Percentiles rank a stretch among this genome's conserved stretches.
phyloP scores from a whole-genome alignment of 1,284 basidiomycete genomes.

The Paramarasmius palmivorus region DNA sequence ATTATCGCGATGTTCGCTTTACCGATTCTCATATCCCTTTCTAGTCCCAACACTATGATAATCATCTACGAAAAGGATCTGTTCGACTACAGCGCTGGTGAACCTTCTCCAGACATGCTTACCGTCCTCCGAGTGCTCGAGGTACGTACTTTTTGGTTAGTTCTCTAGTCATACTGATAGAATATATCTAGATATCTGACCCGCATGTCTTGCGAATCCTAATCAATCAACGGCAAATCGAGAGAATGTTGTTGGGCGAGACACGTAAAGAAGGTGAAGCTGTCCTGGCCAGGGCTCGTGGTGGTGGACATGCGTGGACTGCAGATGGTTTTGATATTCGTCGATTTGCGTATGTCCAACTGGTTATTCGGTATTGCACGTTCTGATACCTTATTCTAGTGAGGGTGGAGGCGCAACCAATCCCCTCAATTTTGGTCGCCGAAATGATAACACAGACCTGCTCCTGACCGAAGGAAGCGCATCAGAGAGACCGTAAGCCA shows the following conservation, averaged over 20 bases:
- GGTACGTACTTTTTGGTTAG: constrained; percentile 42
- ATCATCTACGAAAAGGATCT: constrained; percentile 70
- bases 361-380: background rate
- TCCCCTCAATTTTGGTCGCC: constrained; percentile 30
- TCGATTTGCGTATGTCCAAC: constrained; percentile 56
- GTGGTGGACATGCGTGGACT: constrained; percentile 60
- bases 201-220: constrained; percentile 79
- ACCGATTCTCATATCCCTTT: constrained; percentile 11
- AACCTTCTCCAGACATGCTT: constrained; percentile 57
- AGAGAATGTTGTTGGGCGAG: constrained; percentile 67
- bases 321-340: constrained; percentile 60
- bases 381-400: constrained; percentile 33
- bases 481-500: constrained; percentile 33
- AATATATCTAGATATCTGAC: constrained; percentile 62
- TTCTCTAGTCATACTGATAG: background rate
- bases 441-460: constrained; percentile 44
- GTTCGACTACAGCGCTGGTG: constrained; percentile 75
- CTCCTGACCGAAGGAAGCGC: constrained; percentile 49
- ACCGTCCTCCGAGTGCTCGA: constrained; percentile 88
- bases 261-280: constrained; percentile 63
- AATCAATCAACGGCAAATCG: constrained; percentile 76
- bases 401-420: constrained; percentile 63
- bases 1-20: constrained; percentile 2
- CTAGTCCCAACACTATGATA: constrained; percentile 47
- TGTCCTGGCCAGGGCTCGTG: constrained; percentile 43